Evolutionary conservation across 352 stramenopile genomes (phyloP), one percentile per base, ranked within the genome.

Genomic region (Phytophthora idaei): DNA sequence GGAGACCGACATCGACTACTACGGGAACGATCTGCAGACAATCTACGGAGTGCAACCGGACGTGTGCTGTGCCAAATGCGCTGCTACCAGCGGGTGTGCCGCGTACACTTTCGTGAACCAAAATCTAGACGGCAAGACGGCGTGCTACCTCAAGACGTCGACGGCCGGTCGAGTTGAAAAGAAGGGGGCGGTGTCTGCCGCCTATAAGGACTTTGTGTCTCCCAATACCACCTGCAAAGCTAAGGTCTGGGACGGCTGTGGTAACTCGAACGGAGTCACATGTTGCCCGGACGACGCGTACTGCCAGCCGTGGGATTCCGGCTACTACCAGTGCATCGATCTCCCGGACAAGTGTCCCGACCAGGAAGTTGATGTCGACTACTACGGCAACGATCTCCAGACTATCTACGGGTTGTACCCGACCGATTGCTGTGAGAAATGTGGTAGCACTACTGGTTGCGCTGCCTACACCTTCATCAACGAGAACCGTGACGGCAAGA

Each of bases 101-200:
- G 80, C 76, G 14, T 89, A 83, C 74, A 89, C 81, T 9, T 89
- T 86, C n/a, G 69, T 86, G 27, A 90, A 88, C 54, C 49, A 83
- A 47, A 89, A 89, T 46, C n/a, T 60, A 1, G 78, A 87, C 39
- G 80, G 78, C n/a, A 76, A 76, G 57, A 69, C 76, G 1, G 70
- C 69, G 25, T 90, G 81, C 58, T 90, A 87, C 65, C 65, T 90
- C 39, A 88, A 90, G 56, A 72, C 48, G n/a, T 73, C 77, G 12
- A 57, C 57, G 0, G 21, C 28, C 0, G 74, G 61, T 6, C 59
- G 75, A n/a, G 39, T 29, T 8, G 66, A 68, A 51, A 77, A 83
- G 60, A 76, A 69, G 39, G 80, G 77, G 5, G 77, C 73, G 0
- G 71, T 83, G n/a, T 85, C 80, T 10, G 77, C 64, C 7, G 47